Evolutionary conservation across 805 yeast genomes (phyloP).

Genomic region (Metschnikowia picachoensis): DNA sequence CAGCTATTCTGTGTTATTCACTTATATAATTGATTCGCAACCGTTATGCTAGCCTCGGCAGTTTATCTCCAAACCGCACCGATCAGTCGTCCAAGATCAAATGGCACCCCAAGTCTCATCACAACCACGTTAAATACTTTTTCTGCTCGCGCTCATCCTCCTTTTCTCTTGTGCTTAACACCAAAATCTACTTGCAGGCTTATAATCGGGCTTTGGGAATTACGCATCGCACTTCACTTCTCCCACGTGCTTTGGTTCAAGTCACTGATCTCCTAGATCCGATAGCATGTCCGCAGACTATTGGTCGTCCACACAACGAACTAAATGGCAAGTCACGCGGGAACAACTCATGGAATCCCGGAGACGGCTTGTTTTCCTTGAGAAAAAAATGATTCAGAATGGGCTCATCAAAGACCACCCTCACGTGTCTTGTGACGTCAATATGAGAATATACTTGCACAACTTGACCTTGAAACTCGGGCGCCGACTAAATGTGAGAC

Average conservation of each 20-base stretch:
- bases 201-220: too few species aligned
- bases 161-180: not conserved
- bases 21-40: not conserved
- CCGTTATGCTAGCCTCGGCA: slow-evolving; percentile 1
- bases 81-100: not conserved
- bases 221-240: too few species aligned
- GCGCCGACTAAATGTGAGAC: slow-evolving; percentile 70
- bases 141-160: not conserved
- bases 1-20: too few species aligned
- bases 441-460: slow-evolving; percentile 76
- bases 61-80: slow-evolving; percentile 1
- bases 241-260: too few species aligned
- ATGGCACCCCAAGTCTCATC: not conserved
- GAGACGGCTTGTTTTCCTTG: slow-evolving; percentile 38
- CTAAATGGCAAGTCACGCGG: slow-evolving; percentile 75
- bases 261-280: too few species aligned
- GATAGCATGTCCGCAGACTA: slow-evolving; percentile 70
- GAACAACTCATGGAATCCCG: slow-evolving; percentile 49
- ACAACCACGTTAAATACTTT: not conserved
- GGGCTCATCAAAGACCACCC: slow-evolving; percentile 42
- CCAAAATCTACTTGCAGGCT: too few species aligned
- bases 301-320: slow-evolving; percentile 82
- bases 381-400: slow-evolving; percentile 41
- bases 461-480: slow-evolving; percentile 73
- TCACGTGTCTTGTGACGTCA: slow-evolving; percentile 49